Evolutionary conservation across 805 yeast genomes (phyloP).

Genomic region (Candida yuanshanica): DNA sequence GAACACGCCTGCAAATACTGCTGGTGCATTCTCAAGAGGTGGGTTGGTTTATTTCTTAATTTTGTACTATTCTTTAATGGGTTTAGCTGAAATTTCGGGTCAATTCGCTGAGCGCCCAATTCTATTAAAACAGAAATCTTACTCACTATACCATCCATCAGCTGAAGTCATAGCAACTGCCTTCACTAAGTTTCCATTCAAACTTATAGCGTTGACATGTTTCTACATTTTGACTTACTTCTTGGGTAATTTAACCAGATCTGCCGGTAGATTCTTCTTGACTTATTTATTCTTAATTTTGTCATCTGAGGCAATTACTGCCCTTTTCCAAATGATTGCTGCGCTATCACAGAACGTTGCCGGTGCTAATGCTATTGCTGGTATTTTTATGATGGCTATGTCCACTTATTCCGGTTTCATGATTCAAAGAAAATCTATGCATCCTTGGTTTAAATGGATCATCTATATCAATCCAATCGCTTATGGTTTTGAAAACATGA

Average conservation of each 20-base stretch:
- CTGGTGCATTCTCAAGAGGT: conserved; percentile 59
- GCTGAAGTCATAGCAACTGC: conserved; percentile 65
- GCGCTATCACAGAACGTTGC: conserved; percentile 24
- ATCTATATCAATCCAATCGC: conserved; percentile 51
- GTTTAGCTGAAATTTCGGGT: conserved; percentile 40
- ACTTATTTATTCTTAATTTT: conserved; percentile 40
- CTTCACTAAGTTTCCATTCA: conserved; percentile 58
- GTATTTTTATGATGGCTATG: conserved; percentile 44
- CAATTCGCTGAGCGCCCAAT: conserved; percentile 51
- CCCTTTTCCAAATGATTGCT: conserved; percentile 50
- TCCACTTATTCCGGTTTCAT: conserved; percentile 61
- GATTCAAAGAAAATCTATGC: conserved; percentile 55
- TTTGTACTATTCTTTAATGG: conserved; percentile 46
- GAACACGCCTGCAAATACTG: conserved; percentile 42
- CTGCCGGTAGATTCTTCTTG: conserved; percentile 51
- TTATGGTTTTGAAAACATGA: conserved; percentile 56
- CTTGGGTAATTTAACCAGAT: conserved; percentile 44
- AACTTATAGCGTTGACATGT: conserved; percentile 38
- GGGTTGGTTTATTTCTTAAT: conserved; percentile 57
- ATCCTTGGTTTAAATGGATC: conserved; percentile 70
- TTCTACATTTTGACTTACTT: conserved; percentile 52
- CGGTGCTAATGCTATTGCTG: conserved; percentile 53
- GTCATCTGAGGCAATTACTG: conserved; percentile 41
- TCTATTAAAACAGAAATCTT: conserved; percentile 64
- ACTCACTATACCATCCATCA: conserved; percentile 68